Evolutionary conservation across 441 rosid genomes (phyloP).

Genomic region (Adansonia gregorii): DNA sequence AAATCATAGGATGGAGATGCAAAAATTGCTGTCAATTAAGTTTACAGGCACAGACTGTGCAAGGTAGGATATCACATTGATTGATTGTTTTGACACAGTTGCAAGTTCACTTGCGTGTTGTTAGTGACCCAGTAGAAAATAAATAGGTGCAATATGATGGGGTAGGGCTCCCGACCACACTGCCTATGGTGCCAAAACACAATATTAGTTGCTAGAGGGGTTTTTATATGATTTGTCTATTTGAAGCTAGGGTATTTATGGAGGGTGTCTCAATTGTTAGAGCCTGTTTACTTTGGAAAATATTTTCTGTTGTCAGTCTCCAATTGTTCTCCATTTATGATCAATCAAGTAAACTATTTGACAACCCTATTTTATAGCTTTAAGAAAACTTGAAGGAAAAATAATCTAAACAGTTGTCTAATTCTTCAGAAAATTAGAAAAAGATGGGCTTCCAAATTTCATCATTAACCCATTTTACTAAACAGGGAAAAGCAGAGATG

Average conservation of each 20-base stretch:
- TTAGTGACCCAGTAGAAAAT: too few species aligned
- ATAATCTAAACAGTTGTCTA: neutral
- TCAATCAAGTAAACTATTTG: neutral
- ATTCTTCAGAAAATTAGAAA: neutral
- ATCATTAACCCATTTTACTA: neutral
- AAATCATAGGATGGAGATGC: too few species aligned
- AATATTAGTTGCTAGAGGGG: neutral
- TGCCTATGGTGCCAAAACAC: neutral
- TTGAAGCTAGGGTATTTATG: neutral
- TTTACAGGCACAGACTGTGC: neutral
- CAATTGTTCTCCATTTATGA: neutral
- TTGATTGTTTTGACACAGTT: neutral
- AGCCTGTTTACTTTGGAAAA: neutral
- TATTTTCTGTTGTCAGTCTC: neutral
- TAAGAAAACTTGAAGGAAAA: neutral
- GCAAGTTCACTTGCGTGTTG: neutral
- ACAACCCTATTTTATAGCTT: slow-evolving; percentile 3
- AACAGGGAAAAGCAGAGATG: neutral
- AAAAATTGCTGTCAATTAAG: neutral
- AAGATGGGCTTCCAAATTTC: neutral
- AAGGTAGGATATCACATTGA: neutral
- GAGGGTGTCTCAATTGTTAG: neutral
- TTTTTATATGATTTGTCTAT: neutral
- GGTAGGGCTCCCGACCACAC: neutral
- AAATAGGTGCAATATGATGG: neutral